Percentiles rank a stretch among this genome's conserved stretches.
Conservation (phyloP, 2,329 filamentous ascomycete species). For the Paecilomyces variotii region DNA sequence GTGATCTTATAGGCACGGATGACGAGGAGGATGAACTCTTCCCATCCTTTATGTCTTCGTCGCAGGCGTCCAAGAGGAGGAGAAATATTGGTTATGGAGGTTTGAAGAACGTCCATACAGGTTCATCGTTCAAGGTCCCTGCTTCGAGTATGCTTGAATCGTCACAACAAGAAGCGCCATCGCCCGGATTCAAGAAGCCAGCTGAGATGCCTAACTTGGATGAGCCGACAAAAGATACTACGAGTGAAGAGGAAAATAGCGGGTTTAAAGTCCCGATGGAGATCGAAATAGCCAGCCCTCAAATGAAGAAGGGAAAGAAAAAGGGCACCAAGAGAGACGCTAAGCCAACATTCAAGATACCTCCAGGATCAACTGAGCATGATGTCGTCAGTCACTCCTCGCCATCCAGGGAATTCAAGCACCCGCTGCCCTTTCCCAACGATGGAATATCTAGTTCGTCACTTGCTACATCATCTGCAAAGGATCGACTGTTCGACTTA, state of each 20-base stretch:
- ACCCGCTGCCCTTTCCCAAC: conserved; percentile 15
- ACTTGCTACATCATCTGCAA: conserved; percentile 14
- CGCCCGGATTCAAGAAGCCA: conserved; percentile 3
- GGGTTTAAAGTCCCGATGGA: conserved; percentile 19
- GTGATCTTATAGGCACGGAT: conserved; percentile 2
- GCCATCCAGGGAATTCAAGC: conserved; percentile 14
- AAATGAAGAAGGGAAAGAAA: conserved; percentile 3
- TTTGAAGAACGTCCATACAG: conserved; percentile 7
- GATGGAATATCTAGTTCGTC: conserved; percentile 21
- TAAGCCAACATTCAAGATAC: conserved; percentile 1
- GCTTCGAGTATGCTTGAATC: conserved; percentile 9
- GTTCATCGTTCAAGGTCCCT: conserved; percentile 8
- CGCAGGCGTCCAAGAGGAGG: conserved; percentile 11
- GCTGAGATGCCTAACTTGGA: not conserved
- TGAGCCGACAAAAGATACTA: not conserved
- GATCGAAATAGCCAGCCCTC: conserved; percentile 11
- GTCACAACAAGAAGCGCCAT: conserved; percentile 3
- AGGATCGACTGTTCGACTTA: conserved; percentile 12
- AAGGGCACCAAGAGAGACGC: not conserved
- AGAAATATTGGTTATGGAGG: conserved; percentile 11
- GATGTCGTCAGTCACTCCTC: conserved; percentile 5
- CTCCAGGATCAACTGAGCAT: conserved; percentile 2
- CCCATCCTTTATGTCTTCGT: conserved; percentile 3
- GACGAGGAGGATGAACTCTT: conserved; percentile 1
- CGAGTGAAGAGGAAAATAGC: conserved; percentile 6